These are phyloP conservation scores for Heliocybe sulcata DNA, from an alignment of 1,284 basidiomycete species.

Conservation along the genomic window DNA sequence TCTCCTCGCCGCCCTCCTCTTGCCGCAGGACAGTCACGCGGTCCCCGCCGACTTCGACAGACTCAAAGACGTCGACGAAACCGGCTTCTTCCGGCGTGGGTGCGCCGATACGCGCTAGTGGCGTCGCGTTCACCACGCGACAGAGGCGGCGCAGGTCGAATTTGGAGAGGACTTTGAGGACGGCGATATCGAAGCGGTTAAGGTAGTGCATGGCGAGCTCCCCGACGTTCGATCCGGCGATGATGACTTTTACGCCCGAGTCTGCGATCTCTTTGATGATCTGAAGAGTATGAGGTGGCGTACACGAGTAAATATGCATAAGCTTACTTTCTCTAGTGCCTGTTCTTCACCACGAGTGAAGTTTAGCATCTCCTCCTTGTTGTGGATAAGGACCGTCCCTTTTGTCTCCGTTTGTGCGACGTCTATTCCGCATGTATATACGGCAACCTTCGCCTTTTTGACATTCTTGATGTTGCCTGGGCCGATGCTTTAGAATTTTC, in stretches of 20 bases:
- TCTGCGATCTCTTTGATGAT: conserved; percentile 97
- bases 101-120: conserved; percentile 91
- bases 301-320: background rate
- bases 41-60: conserved; percentile 95
- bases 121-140: conserved; percentile 93
- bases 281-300: conserved; percentile 28
- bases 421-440: conserved; percentile 91
- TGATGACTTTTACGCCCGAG: conserved; percentile 89
- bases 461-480: conserved; percentile 78
- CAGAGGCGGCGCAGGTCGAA: conserved; percentile 95
- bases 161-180: conserved; percentile 97
- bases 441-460: conserved; percentile 82
- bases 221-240: conserved; percentile 89
- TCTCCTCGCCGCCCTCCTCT: conserved; percentile 59
- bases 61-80: conserved; percentile 90
- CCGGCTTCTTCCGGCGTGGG: conserved; percentile 97
- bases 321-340: conserved; percentile 84
- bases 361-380: conserved; percentile 93
- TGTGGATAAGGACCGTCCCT: conserved; percentile 95
- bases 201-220: conserved; percentile 98
- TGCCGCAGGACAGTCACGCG: conserved; percentile 96
- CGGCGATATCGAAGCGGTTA: conserved; percentile 89
- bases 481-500: background rate
- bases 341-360: conserved; percentile 96
- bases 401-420: conserved; percentile 98